phyloP scores from a whole-genome alignment of 202 grass and related monocot genomes.

The Saccharum hybrid region DNA sequence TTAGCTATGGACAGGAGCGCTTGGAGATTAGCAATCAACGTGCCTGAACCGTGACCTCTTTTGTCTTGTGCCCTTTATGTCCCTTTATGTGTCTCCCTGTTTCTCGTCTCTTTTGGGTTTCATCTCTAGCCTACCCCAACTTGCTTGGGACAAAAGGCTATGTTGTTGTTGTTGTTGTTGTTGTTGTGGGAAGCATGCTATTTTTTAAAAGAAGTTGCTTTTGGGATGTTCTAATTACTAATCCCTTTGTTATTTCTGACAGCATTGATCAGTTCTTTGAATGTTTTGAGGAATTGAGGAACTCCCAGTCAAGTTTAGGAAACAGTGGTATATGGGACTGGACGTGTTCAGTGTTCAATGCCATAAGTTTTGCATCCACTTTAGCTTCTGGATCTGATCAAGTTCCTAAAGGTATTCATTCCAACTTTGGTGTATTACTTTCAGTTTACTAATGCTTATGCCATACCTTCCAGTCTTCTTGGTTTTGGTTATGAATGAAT shows the following conservation, averaged over 20 bases:
- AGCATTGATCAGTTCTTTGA: slow-evolving; percentile 99
- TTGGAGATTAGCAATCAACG: too few species aligned
- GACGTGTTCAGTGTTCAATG: slow-evolving; percentile 98
- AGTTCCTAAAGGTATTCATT: slow-evolving; percentile 72
- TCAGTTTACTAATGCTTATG: slow-evolving; percentile 28
- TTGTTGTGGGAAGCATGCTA: slow-evolving; percentile 34
- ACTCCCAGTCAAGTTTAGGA: slow-evolving; percentile 70
- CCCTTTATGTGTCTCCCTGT: too few species aligned
- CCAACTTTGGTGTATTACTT: slow-evolving; percentile 23
- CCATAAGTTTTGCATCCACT: slow-evolving; percentile 87
- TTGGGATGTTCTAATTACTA: slow-evolving; percentile 17
- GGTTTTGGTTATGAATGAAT: slow-evolving; percentile 25
- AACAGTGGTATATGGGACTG: slow-evolving; percentile 95
- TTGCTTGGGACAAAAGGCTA: too few species aligned
- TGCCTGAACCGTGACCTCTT: too few species aligned
- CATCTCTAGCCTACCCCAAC: too few species aligned
- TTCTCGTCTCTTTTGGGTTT: too few species aligned
- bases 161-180: too few species aligned
- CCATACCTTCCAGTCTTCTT: slow-evolving; percentile 6
- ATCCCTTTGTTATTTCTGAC: slow-evolving; percentile 58
- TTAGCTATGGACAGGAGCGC: too few species aligned
- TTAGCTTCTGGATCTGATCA: slow-evolving; percentile 93
- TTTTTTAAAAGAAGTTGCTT: neutral
- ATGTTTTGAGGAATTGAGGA: slow-evolving; percentile 96
- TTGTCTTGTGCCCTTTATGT: too few species aligned